Evolutionary conservation across 257 asterid genomes (phyloP).

Genomic region (Cynanchum wilfordii): DNA sequence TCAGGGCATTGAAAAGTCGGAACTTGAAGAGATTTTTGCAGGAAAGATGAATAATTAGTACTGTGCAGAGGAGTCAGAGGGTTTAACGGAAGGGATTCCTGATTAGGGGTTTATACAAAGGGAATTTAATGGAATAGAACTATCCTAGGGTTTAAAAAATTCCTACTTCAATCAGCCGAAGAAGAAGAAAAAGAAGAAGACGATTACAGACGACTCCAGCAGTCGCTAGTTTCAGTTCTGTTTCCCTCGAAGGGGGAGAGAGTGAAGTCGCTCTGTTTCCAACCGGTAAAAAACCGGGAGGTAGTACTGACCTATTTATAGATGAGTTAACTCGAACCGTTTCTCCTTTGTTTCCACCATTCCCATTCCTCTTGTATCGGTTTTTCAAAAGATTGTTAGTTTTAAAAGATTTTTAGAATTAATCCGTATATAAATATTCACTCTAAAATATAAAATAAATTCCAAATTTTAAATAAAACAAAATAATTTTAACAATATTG

Average conservation of each 20-base stretch:
- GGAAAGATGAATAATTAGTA: not conserved
- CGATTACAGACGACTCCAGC: not conserved
- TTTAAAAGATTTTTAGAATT: no score
- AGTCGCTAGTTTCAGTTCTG: not conserved
- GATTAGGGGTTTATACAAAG: not conserved
- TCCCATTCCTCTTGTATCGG: no score
- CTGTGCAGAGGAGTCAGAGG: constrained; percentile 6
- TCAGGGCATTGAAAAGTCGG: not conserved
- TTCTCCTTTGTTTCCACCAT: no score
- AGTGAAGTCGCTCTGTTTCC: not conserved
- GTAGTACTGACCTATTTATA: not conserved
- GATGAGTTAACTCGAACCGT: no score
- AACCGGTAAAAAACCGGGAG: not conserved
- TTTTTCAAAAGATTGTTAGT: no score
- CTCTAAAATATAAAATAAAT: no score
- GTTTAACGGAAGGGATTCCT: not conserved
- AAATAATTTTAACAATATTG: no score
- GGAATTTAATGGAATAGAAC: not conserved
- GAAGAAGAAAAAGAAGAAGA: not conserved
- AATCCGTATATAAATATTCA: no score
- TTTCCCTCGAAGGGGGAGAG: constrained; percentile 1
- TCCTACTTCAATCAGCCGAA: not conserved
- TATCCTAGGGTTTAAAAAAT: not conserved
- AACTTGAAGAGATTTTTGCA: not conserved
- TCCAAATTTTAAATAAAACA: no score